Conservation (phyloP, 345 rosid species). For the Salix dunnii region DNA sequence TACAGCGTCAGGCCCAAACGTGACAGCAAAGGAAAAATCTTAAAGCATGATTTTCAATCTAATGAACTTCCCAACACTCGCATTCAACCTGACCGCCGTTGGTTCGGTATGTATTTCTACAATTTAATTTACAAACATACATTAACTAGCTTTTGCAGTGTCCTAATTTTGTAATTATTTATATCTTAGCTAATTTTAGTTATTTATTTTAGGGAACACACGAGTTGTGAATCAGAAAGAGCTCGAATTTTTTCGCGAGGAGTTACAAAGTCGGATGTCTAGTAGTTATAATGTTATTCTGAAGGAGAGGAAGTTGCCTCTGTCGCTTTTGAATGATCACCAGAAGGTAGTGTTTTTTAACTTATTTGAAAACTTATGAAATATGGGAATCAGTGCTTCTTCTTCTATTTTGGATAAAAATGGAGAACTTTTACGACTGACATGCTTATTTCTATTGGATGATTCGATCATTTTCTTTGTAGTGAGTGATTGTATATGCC, state of each 20-base stretch:
- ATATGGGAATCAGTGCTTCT: too few species aligned
- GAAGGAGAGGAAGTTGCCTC: slow-evolving; percentile 71
- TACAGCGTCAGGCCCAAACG: slow-evolving; percentile 66
- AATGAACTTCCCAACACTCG: slow-evolving; percentile 71
- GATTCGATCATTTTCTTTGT: too few species aligned
- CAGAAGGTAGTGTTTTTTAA: slow-evolving; percentile 48
- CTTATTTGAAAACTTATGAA: neutral
- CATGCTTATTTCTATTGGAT: too few species aligned
- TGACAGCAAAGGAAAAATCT: slow-evolving; percentile 47
- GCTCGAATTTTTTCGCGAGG: slow-evolving; percentile 76
- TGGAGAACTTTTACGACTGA: too few species aligned
- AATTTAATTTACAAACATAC: neutral
- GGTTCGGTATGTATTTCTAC: slow-evolving; percentile 56
- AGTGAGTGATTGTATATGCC: too few species aligned
- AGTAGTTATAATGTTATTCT: slow-evolving; percentile 69
- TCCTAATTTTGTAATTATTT: neutral
- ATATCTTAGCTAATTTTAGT: neutral
- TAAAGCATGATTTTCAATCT: slow-evolving; percentile 69
- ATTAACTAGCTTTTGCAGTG: too few species aligned
- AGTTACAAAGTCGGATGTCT: slow-evolving; percentile 60
- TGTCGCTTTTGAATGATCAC: slow-evolving; percentile 76
- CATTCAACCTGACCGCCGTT: slow-evolving; percentile 80
- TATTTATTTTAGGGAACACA: slow-evolving; percentile 50
- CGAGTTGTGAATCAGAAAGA: slow-evolving; percentile 73
- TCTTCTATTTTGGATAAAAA: too few species aligned